phyloP scores from a whole-genome alignment of 2,329 filamentous ascomycete species.

The Xylariaceae sp. region DNA sequence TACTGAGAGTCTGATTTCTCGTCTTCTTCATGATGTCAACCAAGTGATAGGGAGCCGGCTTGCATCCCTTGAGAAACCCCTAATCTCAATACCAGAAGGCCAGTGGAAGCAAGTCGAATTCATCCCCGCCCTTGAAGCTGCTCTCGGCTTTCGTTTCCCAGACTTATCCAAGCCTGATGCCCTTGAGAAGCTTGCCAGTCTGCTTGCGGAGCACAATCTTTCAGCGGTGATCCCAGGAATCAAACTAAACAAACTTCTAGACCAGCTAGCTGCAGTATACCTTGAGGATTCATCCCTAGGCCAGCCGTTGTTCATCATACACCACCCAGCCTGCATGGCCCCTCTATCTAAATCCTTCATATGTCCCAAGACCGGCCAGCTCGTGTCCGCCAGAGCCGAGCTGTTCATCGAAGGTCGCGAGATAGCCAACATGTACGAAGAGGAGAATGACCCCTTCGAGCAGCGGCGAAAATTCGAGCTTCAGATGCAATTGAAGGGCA shows the following conservation, averaged over 20 bases:
- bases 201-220: constrained; percentile 66
- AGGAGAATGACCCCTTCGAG: constrained; percentile 91
- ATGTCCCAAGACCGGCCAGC: constrained; percentile 71
- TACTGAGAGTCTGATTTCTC: constrained; percentile 74
- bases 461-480: constrained; percentile 82
- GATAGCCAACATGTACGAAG: constrained; percentile 96
- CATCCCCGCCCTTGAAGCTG: constrained; percentile 76
- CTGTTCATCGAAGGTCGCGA: constrained; percentile 83
- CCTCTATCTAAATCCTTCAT: constrained; percentile 87
- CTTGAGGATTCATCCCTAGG: constrained; percentile 77
- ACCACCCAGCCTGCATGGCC: constrained; percentile 90
- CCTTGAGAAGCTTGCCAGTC: constrained; percentile 59
- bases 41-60: constrained; percentile 52
- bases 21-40: constrained; percentile 61
- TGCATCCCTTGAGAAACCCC: constrained; percentile 54
- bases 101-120: constrained; percentile 79
- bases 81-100: constrained; percentile 55
- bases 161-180: constrained; percentile 65
- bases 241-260: constrained; percentile 74
- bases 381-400: constrained; percentile 82
- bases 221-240: constrained; percentile 61
- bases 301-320: constrained; percentile 80
- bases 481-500: constrained; percentile 49
- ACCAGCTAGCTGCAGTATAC: constrained; percentile 76
- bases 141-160: constrained; percentile 70